phyloP scores from a whole-genome alignment of 495 filamentous ascomycete genomes.

The Lophiostoma macrostomum region DNA sequence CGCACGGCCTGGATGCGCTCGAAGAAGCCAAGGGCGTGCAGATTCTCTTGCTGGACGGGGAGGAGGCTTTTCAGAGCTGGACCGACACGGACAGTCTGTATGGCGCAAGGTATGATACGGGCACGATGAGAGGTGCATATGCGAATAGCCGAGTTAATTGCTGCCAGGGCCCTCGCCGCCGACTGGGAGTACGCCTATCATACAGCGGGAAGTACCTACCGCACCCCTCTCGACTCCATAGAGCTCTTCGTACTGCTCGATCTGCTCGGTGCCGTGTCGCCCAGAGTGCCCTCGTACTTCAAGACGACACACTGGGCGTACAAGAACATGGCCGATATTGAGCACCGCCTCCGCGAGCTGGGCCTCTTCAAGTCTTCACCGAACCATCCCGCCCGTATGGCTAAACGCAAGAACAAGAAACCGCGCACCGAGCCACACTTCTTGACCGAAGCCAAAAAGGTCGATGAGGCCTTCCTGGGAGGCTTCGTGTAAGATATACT shows the following conservation, averaged over 20 bases:
- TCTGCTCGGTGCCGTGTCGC: constrained; percentile 69
- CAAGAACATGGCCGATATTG: constrained; percentile 62
- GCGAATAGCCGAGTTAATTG: too few species aligned
- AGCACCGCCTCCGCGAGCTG: constrained; percentile 65
- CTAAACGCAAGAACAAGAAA: constrained; percentile 26
- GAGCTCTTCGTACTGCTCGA: constrained; percentile 89
- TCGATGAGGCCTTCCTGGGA: constrained; percentile 23
- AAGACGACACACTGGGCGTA: constrained; percentile 94
- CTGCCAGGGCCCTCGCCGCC: constrained; percentile 62
- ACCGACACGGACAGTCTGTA: constrained; percentile 79
- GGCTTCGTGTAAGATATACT: too few species aligned
- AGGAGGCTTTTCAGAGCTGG: constrained; percentile 88
- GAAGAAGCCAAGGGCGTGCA: constrained; percentile 78
- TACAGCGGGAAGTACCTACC: constrained; percentile 68
- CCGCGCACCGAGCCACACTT: constrained; percentile 12
- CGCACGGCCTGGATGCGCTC: constrained; percentile 48
- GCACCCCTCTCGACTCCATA: constrained; percentile 72
- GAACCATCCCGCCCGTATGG: constrained; percentile 36
- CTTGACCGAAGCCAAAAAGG: constrained; percentile 14
- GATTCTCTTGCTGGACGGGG: constrained; percentile 87
- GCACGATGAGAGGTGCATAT: not conserved
- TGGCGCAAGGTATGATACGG: constrained; percentile 64
- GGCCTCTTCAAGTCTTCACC: constrained; percentile 55
- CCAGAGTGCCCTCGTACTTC: constrained; percentile 77
- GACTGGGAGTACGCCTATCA: constrained; percentile 67